Evolutionary conservation across 2,329 filamentous ascomycete genomes (phyloP).

Genomic region (Fusarium sulawesiense): DNA sequence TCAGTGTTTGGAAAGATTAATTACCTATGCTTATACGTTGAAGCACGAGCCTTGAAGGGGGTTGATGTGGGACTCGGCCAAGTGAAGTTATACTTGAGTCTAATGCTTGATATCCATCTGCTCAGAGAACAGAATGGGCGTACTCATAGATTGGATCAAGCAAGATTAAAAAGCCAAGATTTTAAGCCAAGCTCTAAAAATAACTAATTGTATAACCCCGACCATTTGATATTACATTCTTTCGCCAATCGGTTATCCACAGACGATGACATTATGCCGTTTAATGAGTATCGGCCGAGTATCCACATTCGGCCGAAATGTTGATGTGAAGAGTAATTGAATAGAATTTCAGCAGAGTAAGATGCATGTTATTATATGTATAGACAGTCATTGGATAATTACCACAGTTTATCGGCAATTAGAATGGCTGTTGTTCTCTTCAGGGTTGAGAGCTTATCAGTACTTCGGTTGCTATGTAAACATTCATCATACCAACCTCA

Average conservation of each 20-base stretch:
- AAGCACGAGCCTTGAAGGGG: not conserved
- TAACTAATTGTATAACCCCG: not conserved
- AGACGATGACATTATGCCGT: conserved; percentile 6
- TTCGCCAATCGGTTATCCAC: conserved; percentile 9
- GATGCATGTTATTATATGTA: not conserved
- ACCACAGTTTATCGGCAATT: not conserved
- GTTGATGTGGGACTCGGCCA: not conserved
- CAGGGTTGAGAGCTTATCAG: not conserved
- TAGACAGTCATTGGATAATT: not conserved
- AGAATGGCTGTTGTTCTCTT: too few species aligned
- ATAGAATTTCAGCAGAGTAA: not conserved
- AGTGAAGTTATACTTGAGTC: not conserved
- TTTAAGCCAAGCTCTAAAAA: conserved; percentile 1
- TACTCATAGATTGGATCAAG: not conserved
- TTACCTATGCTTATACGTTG: not conserved
- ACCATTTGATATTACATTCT: not conserved
- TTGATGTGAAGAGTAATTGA: not conserved
- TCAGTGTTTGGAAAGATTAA: not conserved
- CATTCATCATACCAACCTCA: not conserved
- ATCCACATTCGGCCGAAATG: not conserved
- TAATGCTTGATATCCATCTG: not conserved
- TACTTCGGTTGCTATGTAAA: conserved; percentile 2
- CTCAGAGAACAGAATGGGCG: not conserved
- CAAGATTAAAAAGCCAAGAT: not conserved
- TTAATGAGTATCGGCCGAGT: conserved; percentile 9